Evolutionary conservation across 306 rosid genomes (phyloP).

Genomic region (Adenanthera pavonina): DNA sequence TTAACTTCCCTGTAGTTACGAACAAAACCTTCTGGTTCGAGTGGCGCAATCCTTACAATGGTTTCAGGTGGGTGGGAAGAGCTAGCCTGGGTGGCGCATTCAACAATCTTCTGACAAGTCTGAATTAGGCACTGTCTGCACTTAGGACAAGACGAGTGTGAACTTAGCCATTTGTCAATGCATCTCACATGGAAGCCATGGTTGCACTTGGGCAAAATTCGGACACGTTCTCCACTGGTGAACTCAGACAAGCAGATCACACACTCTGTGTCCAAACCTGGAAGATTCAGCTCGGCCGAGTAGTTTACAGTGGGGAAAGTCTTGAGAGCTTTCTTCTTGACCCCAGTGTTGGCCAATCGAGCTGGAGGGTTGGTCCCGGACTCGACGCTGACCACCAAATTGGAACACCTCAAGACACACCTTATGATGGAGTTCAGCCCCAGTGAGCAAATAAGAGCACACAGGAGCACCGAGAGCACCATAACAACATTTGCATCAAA

Average conservation of each 20-base stretch:
- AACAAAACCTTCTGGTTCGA: conserved; percentile 68
- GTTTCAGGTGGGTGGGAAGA: conserved; percentile 52
- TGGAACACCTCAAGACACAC: conserved; percentile 84
- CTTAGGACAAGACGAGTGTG: conserved; percentile 93
- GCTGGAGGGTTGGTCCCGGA: conserved; percentile 31
- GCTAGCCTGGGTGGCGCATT: conserved; percentile 47
- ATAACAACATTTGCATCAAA: conserved; percentile 90
- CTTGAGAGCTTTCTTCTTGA: conserved; percentile 80
- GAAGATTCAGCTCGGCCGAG: conserved; percentile 58
- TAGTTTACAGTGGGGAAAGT: conserved; percentile 68
- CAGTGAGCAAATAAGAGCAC: conserved; percentile 87
- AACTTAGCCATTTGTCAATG: conserved; percentile 87
- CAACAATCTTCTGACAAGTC: conserved; percentile 82
- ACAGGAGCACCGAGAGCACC: conserved; percentile 93
- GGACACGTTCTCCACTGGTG: conserved; percentile 57
- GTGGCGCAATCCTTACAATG: conserved; percentile 50
- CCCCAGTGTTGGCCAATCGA: conserved; percentile 55
- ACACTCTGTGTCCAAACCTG: conserved; percentile 76
- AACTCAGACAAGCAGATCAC: conserved; percentile 83
- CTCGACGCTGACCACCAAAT: conserved; percentile 38
- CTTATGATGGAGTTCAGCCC: conserved; percentile 86
- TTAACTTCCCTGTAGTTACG: conserved; percentile 58
- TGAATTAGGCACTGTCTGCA: conserved; percentile 85
- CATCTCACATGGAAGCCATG: conserved; percentile 85
- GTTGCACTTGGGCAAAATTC: conserved; percentile 83